Evolutionary conservation across 2,329 filamentous ascomycete genomes (phyloP).

Genomic region (Helminthosporium solani): DNA sequence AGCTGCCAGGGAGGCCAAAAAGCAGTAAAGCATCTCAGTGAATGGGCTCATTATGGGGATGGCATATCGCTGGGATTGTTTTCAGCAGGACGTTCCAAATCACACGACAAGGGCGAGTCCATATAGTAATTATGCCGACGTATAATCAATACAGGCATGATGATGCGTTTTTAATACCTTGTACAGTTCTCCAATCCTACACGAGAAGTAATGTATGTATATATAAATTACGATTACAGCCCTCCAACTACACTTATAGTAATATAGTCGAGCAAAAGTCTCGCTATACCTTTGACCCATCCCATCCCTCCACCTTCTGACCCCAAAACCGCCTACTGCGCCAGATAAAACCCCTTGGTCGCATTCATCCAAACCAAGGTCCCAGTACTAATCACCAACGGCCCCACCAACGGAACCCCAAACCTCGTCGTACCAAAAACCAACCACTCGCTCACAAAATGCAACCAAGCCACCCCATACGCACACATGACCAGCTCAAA

Average conservation of each 20-base stretch:
- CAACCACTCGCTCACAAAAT: constrained; percentile 80
- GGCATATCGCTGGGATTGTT: neutral
- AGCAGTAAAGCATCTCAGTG: constrained; percentile 39
- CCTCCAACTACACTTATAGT: too few species aligned
- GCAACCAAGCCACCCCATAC: constrained; percentile 73
- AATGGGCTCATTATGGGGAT: neutral
- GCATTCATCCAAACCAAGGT: constrained; percentile 62
- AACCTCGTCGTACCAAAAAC: constrained; percentile 74
- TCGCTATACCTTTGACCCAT: neutral
- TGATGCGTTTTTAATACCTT: too few species aligned
- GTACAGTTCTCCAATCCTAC: too few species aligned
- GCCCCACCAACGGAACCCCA: constrained; percentile 59
- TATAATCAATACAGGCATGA: too few species aligned
- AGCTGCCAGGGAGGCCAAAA: constrained; percentile 78
- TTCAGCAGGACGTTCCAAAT: neutral
- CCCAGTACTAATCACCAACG: constrained; percentile 57
- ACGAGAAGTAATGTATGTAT: too few species aligned
- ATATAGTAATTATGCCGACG: too few species aligned
- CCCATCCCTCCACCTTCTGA: neutral
- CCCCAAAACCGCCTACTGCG: constrained; percentile 3
- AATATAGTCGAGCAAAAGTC: too few species aligned
- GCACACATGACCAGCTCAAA: constrained; percentile 83
- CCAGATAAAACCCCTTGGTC: constrained; percentile 71
- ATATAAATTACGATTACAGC: too few species aligned
- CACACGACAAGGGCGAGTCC: too few species aligned